These are phyloP conservation scores for Colletotrichum coccodes DNA, from an alignment of 2,329 filamentous ascomycete species.

Conservation along the genomic window DNA sequence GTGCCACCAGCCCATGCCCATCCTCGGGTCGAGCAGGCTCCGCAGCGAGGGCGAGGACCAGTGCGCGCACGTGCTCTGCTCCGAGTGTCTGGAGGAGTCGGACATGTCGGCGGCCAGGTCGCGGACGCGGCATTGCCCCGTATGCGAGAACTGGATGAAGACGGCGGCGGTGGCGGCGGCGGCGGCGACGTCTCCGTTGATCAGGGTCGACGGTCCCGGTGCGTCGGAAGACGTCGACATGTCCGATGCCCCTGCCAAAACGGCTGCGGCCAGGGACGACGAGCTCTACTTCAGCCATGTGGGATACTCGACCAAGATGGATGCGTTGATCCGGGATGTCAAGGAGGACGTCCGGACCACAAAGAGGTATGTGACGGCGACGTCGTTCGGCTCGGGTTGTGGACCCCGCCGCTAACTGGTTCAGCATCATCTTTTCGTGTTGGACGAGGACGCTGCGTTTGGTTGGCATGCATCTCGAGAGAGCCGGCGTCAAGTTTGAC, in stretches of 20 bases:
- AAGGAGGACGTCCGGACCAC: conserved; percentile 35
- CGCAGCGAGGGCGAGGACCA: conserved; percentile 35
- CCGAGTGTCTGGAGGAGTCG: conserved; percentile 40
- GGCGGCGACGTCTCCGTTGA: background rate
- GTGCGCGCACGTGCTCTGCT: conserved; percentile 45
- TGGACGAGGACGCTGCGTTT: conserved; percentile 56
- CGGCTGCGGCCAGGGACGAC: conserved; percentile 20
- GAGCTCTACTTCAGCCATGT: conserved; percentile 39
- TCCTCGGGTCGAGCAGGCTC: conserved; percentile 37
- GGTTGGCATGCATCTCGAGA: conserved; percentile 42
- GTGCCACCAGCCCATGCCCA: conserved; percentile 46
- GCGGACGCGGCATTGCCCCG: conserved; percentile 35
- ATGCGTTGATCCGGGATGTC: conserved; percentile 43
- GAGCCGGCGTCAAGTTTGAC: conserved; percentile 40
- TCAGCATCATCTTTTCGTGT: conserved; percentile 57
- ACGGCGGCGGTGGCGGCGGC: background rate
- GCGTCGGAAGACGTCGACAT: background rate
- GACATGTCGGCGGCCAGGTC: background rate
- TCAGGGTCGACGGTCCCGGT: background rate
- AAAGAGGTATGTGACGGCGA: conserved; percentile 38
- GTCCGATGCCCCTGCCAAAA: background rate
- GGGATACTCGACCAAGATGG: conserved; percentile 47
- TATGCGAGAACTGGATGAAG: conserved; percentile 35
- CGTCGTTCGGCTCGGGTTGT: background rate
- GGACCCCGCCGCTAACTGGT: background rate